Evolutionary conservation across 1,139 yeast species (phyloP).

Genomic region (Debaryomycetaceae sp.): DNA sequence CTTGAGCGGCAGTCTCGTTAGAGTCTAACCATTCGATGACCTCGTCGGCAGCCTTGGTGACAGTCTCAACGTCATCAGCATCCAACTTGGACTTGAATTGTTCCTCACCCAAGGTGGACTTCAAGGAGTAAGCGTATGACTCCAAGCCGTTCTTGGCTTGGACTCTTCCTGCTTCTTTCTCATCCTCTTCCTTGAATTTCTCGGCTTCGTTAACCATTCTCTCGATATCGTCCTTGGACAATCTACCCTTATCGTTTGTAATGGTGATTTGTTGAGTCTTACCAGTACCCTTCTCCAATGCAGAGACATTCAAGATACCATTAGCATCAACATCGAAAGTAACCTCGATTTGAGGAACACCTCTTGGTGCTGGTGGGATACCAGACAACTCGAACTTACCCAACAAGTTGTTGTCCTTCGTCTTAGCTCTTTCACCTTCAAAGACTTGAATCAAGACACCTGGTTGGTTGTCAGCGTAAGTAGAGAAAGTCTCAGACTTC

Average conservation of each 20-base stretch:
- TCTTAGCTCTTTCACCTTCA: conserved; percentile 98
- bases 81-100: conserved; percentile 50
- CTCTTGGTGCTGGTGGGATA: conserved; percentile 96
- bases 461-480: conserved; percentile 96
- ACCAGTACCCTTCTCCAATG: conserved; percentile 94
- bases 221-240: conserved; percentile 47
- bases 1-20: conserved; percentile 76
- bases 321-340: conserved; percentile 94
- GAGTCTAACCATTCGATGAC: conserved; percentile 76
- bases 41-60: conserved; percentile 72
- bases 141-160: conserved; percentile 80
- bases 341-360: conserved; percentile 96
- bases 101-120: conserved; percentile 52
- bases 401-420: conserved; percentile 92
- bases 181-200: conserved; percentile 38
- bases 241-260: conserved; percentile 47
- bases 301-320: conserved; percentile 91
- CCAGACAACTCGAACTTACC: conserved; percentile 92
- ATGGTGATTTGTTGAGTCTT: conserved; percentile 38
- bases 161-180: conserved; percentile 34
- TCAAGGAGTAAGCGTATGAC: conserved; percentile 81
- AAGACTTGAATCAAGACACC: conserved; percentile 93
- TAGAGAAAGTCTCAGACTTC: conserved; percentile 90
- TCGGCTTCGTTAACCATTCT: conserved; percentile 49
- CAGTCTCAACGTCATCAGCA: conserved; percentile 49